Evolutionary conservation across 2,329 filamentous ascomycete genomes (phyloP).

Genomic region (Aspergillus latus): DNA sequence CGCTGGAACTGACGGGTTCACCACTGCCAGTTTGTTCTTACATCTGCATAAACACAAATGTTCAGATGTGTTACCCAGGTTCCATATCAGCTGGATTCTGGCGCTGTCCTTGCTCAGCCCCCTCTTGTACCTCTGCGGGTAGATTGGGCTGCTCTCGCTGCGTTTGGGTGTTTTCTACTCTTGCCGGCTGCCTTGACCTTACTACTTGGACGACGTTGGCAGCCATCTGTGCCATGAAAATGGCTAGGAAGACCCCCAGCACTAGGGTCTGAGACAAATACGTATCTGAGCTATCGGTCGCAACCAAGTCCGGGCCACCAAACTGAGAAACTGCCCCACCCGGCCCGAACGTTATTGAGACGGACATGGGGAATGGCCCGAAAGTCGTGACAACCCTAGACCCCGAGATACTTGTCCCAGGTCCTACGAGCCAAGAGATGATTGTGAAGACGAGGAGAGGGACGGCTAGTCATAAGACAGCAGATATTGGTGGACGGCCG

Average conservation of each 20-base stretch:
- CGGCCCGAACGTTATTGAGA: conserved; percentile 36
- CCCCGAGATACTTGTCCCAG: conserved; percentile 23
- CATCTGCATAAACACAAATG: background rate
- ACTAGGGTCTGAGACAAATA: conserved; percentile 37
- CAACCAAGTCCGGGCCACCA: conserved; percentile 1
- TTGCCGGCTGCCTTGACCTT: conserved; percentile 24
- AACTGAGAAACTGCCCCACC: conserved; percentile 12
- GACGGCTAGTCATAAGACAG: conserved; percentile 47
- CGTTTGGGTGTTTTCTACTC: conserved; percentile 6
- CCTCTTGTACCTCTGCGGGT: conserved; percentile 11
- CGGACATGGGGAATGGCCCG: conserved; percentile 38
- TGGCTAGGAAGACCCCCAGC: conserved; percentile 31
- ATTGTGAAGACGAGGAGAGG: conserved; percentile 37
- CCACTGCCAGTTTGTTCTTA: background rate
- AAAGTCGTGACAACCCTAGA: conserved; percentile 34
- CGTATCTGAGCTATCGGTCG: conserved; percentile 18
- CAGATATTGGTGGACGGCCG: conserved; percentile 34
- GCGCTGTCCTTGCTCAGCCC: conserved; percentile 13
- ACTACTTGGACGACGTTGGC: conserved; percentile 30
- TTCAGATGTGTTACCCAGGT: background rate
- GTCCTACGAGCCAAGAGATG: conserved; percentile 29
- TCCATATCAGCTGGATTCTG: background rate
- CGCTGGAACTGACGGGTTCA: background rate
- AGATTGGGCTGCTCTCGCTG: conserved; percentile 2
- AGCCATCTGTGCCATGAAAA: conserved; percentile 33